Conservation (phyloP, 345 rosid species). For the Hypericum androsaemum region DNA sequence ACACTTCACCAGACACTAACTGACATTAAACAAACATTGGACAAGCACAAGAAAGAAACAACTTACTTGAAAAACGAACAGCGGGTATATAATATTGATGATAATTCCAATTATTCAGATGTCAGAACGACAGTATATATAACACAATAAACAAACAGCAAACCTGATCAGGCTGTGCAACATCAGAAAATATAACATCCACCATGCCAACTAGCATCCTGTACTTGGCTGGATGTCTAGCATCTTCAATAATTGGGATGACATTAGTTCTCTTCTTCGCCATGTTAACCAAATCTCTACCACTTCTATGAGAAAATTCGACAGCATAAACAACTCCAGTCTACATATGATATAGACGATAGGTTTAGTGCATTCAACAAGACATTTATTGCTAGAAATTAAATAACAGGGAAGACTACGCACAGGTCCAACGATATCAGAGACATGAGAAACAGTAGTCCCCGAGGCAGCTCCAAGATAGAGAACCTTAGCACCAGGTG, state of each 20-base stretch:
- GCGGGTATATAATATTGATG: too few species aligned
- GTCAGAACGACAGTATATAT: too few species aligned
- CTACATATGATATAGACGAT: slow-evolving; percentile 25
- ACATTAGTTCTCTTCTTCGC: slow-evolving; percentile 93
- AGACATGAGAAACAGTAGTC: slow-evolving; percentile 97
- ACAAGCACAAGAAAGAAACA: too few species aligned
- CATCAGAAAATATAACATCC: slow-evolving; percentile 97
- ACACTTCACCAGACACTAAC: too few species aligned
- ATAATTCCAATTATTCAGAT: too few species aligned
- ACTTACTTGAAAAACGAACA: too few species aligned
- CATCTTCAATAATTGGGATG: slow-evolving; percentile 95
- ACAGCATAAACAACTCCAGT: slow-evolving; percentile 89
- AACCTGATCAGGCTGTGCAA: slow-evolving; percentile 99
- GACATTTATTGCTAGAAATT: not conserved
- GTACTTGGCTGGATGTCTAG: slow-evolving; percentile 94
- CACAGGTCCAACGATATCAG: slow-evolving; percentile 95
- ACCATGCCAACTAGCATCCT: slow-evolving; percentile 99
- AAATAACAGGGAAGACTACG: slow-evolving; percentile 12
- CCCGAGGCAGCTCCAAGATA: slow-evolving; percentile 99
- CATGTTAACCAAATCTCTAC: slow-evolving; percentile 97
- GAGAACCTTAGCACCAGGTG: slow-evolving; percentile 92
- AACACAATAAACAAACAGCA: slow-evolving; percentile 9
- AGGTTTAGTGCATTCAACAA: not conserved
- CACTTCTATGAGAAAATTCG: slow-evolving; percentile 96
- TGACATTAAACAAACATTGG: too few species aligned